Evolutionary conservation across 768 basidiomycete species (phyloP).

Genomic region (Leccinum broughii): DNA sequence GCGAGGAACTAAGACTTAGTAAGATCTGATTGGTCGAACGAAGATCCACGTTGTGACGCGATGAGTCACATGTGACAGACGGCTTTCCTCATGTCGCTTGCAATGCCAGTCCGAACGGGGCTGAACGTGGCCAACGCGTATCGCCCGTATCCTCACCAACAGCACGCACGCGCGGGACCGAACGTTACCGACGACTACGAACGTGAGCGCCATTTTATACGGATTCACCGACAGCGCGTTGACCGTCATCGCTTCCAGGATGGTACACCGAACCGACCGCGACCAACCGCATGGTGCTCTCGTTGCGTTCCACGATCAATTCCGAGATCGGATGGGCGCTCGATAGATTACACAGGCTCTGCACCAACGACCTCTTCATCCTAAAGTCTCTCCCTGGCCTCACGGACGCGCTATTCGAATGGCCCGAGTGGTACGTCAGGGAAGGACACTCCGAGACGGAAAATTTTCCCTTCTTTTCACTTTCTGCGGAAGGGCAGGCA

Average conservation of each 20-base stretch:
- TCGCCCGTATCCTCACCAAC: slow-evolving; percentile 28
- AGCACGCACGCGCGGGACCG: slow-evolving; percentile 31
- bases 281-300: slow-evolving; percentile 88
- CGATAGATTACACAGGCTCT: too few species aligned
- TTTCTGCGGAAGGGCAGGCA: too few species aligned
- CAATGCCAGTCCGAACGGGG: slow-evolving; percentile 31
- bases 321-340: slow-evolving; percentile 43
- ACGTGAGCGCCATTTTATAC: slow-evolving; percentile 45
- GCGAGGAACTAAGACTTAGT: too few species aligned
- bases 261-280: slow-evolving; percentile 56
- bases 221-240: slow-evolving; percentile 2
- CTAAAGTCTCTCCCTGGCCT: too few species aligned
- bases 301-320: slow-evolving; percentile 79
- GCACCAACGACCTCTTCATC: too few species aligned
- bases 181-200: slow-evolving; percentile 66
- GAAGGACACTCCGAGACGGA: too few species aligned
- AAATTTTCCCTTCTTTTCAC: too few species aligned
- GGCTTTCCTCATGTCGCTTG: slow-evolving; percentile 26
- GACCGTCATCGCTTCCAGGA: neutral
- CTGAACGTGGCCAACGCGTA: slow-evolving; percentile 20
- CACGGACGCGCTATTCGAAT: too few species aligned
- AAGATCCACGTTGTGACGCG: too few species aligned
- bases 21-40: too few species aligned
- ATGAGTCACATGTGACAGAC: neutral
- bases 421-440: too few species aligned